Base-by-base conservation (phyloP, 1,284 basidiomycete species). In the Boletellus dicymbophilus region DNA sequence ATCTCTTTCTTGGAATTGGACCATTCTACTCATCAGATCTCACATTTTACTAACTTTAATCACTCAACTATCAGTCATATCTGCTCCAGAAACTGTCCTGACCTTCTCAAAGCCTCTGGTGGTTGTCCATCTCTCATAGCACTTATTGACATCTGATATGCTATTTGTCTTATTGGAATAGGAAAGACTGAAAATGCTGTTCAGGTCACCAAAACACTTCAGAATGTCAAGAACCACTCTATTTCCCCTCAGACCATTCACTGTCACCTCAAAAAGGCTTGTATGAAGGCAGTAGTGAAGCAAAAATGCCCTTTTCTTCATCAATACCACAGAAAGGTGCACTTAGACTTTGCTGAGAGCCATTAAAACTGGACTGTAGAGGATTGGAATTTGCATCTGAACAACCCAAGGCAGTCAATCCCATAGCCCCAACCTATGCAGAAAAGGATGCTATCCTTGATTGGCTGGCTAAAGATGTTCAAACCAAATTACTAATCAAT, bases 161-260 rank as follows among this genome's bases (percentile, higher is more conserved):
- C 21, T 3, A 46, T 45, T 23, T 22, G 7, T 28, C n/a, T 46
- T 23, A 25, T 44, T 44, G 31, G 31, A 5, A 25, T 31, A 25
- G 6, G 31, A 34, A 34, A 44, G 31, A 31, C 27, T 46, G 16
- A 46, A 23, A 38, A 46, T 41, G 20, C 40, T 16, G 20, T 30
- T 13, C 28, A 51, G 18, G 12, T 52, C 1, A 53, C 30, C 48
- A 49, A 46, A 3, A 38, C 25, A 6, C 48, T 50, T 25, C 18
- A 37, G 26, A 15, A 50, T 31, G 6, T 53, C 26, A 53, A 46
- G 36, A 43, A 49, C 21, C 39, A 50, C 7, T 10, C 33, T 18
- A 38, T 50, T 25, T 46, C 42, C 3, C 3, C 42, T 6, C 26
- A 50, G 16, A 34, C 42, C 2, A 11, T 40, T 3, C 2, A 1